phyloP scores from a whole-genome alignment of 345 rosid species.

The Trapa bicornis region DNA sequence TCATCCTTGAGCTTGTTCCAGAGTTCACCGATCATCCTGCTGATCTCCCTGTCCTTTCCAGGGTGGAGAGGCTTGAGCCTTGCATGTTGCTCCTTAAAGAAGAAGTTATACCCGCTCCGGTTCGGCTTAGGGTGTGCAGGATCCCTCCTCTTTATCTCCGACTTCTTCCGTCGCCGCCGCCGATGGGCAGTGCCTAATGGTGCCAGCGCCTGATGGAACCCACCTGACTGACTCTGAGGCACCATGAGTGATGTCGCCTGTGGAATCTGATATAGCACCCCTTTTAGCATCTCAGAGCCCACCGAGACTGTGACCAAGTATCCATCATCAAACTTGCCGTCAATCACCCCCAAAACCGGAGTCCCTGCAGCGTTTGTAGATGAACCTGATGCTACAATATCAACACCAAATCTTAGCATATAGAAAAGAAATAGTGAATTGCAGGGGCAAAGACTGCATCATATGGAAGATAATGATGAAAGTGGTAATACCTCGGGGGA shows the following conservation, averaged over 20 bases:
- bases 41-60: conserved; percentile 89
- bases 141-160: conserved; percentile 80
- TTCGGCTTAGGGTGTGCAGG: conserved; percentile 93
- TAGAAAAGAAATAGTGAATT: background rate
- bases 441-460: background rate
- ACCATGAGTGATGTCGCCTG: conserved; percentile 23
- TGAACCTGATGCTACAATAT: background rate
- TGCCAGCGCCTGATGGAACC: conserved; percentile 13
- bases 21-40: conserved; percentile 84
- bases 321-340: conserved; percentile 84
- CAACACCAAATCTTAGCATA: background rate
- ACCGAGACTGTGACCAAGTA: conserved; percentile 73
- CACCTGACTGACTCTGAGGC: conserved; percentile 15
- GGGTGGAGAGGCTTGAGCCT: conserved; percentile 85
- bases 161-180: conserved; percentile 75
- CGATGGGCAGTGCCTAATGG: conserved; percentile 37
- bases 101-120: conserved; percentile 91
- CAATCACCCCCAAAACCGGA: conserved; percentile 68
- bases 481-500: conserved; percentile 32
- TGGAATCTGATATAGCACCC: conserved; percentile 62
- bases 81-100: conserved; percentile 90
- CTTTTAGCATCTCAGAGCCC: conserved; percentile 71
- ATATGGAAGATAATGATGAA: too few species aligned
- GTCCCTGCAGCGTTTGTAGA: conserved; percentile 13
- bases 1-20: conserved; percentile 70